These are phyloP conservation scores for Pharus latifolius DNA, from an alignment of 176 grass and related monocot species.

Conservation along the genomic window DNA sequence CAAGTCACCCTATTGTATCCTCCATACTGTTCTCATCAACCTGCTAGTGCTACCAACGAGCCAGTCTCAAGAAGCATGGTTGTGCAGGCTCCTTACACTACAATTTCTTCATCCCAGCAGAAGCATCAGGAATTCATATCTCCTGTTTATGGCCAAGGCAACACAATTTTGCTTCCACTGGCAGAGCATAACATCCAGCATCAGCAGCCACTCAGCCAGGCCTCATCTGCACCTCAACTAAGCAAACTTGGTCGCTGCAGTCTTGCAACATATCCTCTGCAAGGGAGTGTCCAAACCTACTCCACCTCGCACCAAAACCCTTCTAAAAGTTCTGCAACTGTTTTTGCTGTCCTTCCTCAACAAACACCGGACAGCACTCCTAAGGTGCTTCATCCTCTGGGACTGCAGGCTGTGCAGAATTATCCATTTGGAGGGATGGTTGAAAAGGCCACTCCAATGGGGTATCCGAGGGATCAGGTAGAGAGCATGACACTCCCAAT, in stretches of 20 bases:
- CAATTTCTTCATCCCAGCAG: slow-evolving; percentile 31
- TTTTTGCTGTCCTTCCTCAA: slow-evolving; percentile 41
- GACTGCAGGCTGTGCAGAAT: slow-evolving; percentile 33
- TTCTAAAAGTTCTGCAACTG: slow-evolving; percentile 32
- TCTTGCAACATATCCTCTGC: slow-evolving; percentile 49
- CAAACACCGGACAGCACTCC: slow-evolving; percentile 24
- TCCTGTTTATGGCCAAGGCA: slow-evolving; percentile 57
- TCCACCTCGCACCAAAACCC: slow-evolving; percentile 31
- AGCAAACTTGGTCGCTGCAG: slow-evolving; percentile 47
- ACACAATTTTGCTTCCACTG: slow-evolving; percentile 35
- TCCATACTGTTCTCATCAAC: slow-evolving; percentile 48
- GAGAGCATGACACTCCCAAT: slow-evolving; percentile 25
- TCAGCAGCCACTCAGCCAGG: slow-evolving; percentile 28
- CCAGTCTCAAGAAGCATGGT: slow-evolving; percentile 38
- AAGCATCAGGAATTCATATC: slow-evolving; percentile 51
- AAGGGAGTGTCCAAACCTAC: slow-evolving; percentile 43
- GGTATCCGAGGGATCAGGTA: slow-evolving; percentile 55
- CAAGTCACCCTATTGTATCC: slow-evolving; percentile 60
- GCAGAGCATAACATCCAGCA: slow-evolving; percentile 34
- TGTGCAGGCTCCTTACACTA: slow-evolving; percentile 37
- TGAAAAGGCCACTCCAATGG: slow-evolving; percentile 65
- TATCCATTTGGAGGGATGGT: slow-evolving; percentile 55
- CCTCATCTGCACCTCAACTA: slow-evolving; percentile 36
- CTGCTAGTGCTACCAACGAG: slow-evolving; percentile 44
- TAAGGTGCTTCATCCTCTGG: slow-evolving; percentile 33